Evolutionary conservation across 768 basidiomycete species (phyloP).

Genomic region (Tylopilus intermedius): DNA sequence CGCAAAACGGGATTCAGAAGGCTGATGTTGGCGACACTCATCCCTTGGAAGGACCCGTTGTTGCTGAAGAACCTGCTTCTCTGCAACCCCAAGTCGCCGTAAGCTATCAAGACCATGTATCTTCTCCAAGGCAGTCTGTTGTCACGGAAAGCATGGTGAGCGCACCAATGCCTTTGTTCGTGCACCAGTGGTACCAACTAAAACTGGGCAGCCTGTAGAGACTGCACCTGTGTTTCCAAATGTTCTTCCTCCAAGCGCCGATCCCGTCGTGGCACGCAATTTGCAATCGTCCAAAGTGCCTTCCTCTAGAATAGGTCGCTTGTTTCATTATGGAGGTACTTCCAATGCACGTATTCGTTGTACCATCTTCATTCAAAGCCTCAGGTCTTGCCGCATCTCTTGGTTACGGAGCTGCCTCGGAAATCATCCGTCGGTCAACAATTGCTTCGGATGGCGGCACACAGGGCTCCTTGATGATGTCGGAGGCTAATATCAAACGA

Average conservation of each 20-base stretch:
- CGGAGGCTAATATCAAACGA: constrained; percentile 84
- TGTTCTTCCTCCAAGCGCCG: neutral
- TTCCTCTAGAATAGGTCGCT: constrained; percentile 78
- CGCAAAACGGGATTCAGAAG: no score
- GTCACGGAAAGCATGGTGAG: constrained; percentile 5
- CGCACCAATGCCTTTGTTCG: neutral
- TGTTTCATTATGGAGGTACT: constrained; percentile 93
- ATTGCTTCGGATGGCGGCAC: constrained; percentile 30
- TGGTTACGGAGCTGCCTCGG: constrained; percentile 83
- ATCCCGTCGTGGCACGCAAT: constrained; percentile 31
- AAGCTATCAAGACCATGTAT: neutral
- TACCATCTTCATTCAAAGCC: neutral
- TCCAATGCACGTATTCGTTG: neutral
- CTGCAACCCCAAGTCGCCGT: neutral
- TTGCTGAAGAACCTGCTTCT: neutral
- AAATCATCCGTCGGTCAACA: constrained; percentile 69
- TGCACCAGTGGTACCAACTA: neutral
- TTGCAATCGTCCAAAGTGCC: constrained; percentile 85
- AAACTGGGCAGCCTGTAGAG: constrained; percentile 8
- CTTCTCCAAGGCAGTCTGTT: neutral
- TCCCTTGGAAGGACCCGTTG: neutral
- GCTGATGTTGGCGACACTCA: no score
- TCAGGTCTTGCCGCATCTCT: constrained; percentile 87
- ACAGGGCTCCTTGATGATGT: constrained; percentile 67
- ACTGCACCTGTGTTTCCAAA: neutral